Conservation (phyloP, 1,284 basidiomycete genomes). For the Clitocybe nebularis region DNA sequence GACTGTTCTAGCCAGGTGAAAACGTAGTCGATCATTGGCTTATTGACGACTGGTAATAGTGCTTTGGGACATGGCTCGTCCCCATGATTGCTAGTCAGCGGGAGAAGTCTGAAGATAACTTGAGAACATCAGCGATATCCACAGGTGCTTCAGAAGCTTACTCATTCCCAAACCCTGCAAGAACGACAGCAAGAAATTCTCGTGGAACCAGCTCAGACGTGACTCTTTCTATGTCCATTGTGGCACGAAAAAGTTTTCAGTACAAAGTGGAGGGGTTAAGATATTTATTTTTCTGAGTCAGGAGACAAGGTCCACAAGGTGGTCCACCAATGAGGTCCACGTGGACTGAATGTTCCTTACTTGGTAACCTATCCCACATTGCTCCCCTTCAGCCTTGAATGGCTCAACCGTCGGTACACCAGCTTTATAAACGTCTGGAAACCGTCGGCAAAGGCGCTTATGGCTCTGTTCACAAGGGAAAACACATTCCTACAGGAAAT, state of each 20-base stretch:
- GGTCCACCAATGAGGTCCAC: too few species aligned
- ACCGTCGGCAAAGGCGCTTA: conserved; percentile 93
- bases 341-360: too few species aligned
- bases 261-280: too few species aligned
- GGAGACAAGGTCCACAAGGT: too few species aligned
- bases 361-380: too few species aligned
- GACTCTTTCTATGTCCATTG: conserved; percentile 63
- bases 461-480: conserved; percentile 94
- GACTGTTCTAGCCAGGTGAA: conserved; percentile 86
- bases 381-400: too few species aligned
- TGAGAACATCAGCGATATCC: conserved; percentile 12
- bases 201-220: conserved; percentile 46
- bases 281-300: too few species aligned
- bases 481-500: conserved; percentile 79
- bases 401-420: conserved; percentile 43
- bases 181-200: conserved; percentile 82
- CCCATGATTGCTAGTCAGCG: conserved; percentile 69
- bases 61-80: conserved; percentile 81
- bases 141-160: conserved; percentile 33
- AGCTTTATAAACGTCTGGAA: conserved; percentile 66
- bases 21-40: conserved; percentile 81
- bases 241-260: too few species aligned
- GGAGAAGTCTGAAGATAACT: conserved; percentile 51
- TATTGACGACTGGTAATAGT: conserved; percentile 83
- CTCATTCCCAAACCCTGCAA: conserved; percentile 88